Evolutionary conservation across 371 early-diverging fungal genomes (phyloP), one percentile per base, ranked within the genome.

Genomic region (Saksenaea oblongispora): DNA sequence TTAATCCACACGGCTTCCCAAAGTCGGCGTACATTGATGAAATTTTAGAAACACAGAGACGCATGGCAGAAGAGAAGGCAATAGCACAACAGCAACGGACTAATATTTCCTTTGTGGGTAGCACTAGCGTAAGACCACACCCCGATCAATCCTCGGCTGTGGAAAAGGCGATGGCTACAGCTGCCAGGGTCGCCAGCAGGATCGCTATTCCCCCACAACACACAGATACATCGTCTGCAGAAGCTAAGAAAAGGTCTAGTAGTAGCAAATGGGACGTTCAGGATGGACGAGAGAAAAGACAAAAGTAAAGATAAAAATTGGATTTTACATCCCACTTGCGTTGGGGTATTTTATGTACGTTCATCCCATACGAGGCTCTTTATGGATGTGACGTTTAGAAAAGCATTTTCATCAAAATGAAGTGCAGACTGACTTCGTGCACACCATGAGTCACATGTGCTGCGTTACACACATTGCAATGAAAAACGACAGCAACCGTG

Each of bases 1-100:
- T 83, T 69, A 85, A 91, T 62, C 89, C 91, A 0, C 64, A 76
- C 59, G 82, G 76, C 15, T 79, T 79, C 56, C 64, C 72, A 1
- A 42, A 55, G n/a, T 80, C 80, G 8, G 67, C 82, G 18, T 87
- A 76, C 57, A 80, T 80, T 62, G 87, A 87, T 56, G 81, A 81
- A 8, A 73, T 89, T 14, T 41, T 82, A 22, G 78, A 78, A 26
- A 70, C 72, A 13, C 83, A 79, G 56, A 65, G 61, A 24, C 71
- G 67, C 24, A n/a, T 65, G 13, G 80, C 80, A 1, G 83, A 82
- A 60, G 78, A 77, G 39, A 74, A 73, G 31, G 72, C 68, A 0
- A 65, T 67, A 3, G 66, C 69, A 13, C 74, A 81, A 34, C 75
- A 76, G 28, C 70, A 74, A 34, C 63, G 75, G 28, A 63, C 66